A percentile compares a stretch with the other conserved stretches of the same genome.
Conservation (phyloP, 306 rosid genomes). For the Albizia julibrissin region DNA sequence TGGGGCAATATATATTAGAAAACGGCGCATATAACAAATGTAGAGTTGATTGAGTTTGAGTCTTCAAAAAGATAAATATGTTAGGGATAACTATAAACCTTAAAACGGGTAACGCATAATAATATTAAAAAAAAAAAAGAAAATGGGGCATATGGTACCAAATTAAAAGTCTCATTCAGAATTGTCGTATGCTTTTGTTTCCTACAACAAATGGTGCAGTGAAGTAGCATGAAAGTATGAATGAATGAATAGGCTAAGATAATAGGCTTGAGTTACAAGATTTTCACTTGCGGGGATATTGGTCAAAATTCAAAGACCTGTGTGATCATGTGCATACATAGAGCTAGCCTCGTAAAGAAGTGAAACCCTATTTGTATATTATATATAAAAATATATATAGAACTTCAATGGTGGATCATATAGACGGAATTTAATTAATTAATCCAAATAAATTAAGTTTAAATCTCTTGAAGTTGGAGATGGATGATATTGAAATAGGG, state of each 20-base stretch:
- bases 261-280: neutral
- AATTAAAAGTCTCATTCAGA: no score
- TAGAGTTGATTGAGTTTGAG: no score
- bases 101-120: no score
- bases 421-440: neutral
- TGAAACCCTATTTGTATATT: neutral
- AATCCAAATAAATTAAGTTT: neutral
- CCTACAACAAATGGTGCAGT: neutral
- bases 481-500: neutral
- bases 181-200: neutral
- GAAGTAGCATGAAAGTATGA: neutral
- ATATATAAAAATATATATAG: neutral
- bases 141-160: no score
- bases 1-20: no score
- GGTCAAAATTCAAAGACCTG: neutral
- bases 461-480: neutral
- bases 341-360: neutral
- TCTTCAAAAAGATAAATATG: fast-evolving
- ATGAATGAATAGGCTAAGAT: neutral
- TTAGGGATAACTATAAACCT: fast-evolving
- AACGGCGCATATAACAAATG: no score
- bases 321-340: neutral
- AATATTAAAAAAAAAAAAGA: no score
- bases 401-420: neutral
- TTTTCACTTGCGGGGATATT: neutral